Base-by-base conservation (phyloP, 805 yeast species). In the Starmerella apis region DNA sequence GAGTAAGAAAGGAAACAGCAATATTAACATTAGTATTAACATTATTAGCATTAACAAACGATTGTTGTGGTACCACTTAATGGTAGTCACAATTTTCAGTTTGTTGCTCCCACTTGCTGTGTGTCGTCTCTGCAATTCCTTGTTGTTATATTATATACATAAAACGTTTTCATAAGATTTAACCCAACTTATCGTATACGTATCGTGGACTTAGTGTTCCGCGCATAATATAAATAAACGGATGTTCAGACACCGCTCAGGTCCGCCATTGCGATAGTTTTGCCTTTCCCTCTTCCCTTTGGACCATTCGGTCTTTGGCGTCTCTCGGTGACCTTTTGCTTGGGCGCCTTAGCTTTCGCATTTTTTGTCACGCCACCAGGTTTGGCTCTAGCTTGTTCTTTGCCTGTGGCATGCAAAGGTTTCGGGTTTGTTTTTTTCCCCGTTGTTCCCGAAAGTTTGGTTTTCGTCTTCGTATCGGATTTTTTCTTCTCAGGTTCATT, bases 291-390 rank as follows among this genome's bases (percentile, higher is more conserved):
- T 3, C 44, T 31, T 9, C 44, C 44, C n/a, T 41, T 41, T 7
- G 44, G 44, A n/a, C 44, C 44, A 18, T 41, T 41, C 13, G 43
- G 43, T n/a, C 43, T 19, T 13, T 19, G 31, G 23, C 33, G 23
- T 2, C 43, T 18, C 20, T 22, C 24, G 1, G 23, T 38, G 7
- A 4, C 8, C 24, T 23, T 23, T 31, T 9, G 6, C 16, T 6
- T 31, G 6, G 35, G 16, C 18, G 31, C 31, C 31, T 38, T 38
- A 19, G 20, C 24, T 13, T 25, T 41, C n/a, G 44, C 33, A 10
- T 16, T 41, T 13, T 41, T 41, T 8, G n/a, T 19, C 10, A 41
- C 44, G 27, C 44, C 24, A 18, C 44, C 44, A 7, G 44, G 44
- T 32, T 6, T 41, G 8, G 7, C 11, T 20, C 9, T 14, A 13